These are phyloP conservation scores for Diaporthe nobilis DNA, from an alignment of 2,329 filamentous ascomycete genomes.

Conservation along the genomic window DNA sequence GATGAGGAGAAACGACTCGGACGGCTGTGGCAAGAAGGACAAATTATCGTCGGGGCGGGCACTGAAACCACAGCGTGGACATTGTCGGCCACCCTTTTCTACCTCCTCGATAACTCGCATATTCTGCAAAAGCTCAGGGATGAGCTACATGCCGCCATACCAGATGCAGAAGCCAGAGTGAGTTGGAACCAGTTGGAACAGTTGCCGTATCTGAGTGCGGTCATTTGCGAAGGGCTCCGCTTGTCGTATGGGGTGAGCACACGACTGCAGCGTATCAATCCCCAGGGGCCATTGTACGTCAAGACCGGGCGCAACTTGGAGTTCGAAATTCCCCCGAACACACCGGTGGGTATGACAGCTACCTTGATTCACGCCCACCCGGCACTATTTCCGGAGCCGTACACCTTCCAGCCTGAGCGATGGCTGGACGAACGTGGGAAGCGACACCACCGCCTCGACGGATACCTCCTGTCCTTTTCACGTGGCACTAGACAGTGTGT, in stretches of 20 bases:
- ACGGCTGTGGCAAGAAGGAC: not conserved
- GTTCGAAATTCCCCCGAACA: conserved; percentile 45
- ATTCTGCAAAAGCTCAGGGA: not conserved
- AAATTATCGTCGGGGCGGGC: conserved; percentile 6
- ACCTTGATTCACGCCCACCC: conserved; percentile 44
- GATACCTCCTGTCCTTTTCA: conserved; percentile 43
- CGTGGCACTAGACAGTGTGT: conserved; percentile 45
- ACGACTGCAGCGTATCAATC: conserved; percentile 41
- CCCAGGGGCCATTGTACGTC: conserved; percentile 4
- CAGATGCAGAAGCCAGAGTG: conserved; percentile 20
- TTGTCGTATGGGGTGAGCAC: conserved; percentile 43
- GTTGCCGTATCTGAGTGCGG: conserved; percentile 44
- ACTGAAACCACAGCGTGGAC: conserved; percentile 25
- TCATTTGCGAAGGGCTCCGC: conserved; percentile 45
- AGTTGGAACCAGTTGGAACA: conserved; percentile 44
- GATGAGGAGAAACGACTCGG: not conserved
- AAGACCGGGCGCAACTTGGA: conserved; percentile 6
- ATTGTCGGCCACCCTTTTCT: conserved; percentile 10
- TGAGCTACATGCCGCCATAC: not conserved
- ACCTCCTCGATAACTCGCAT: conserved; percentile 11
- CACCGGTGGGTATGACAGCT: conserved; percentile 43
- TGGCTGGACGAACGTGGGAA: conserved; percentile 43
- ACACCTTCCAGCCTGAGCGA: conserved; percentile 44
- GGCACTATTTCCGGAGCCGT: conserved; percentile 43
- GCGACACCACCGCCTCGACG: conserved; percentile 40